A percentile compares a stretch with the other conserved stretches of the same genome.
Evolutionary conservation across 345 rosid genomes (phyloP).

Genomic region (Jatropha curcas): DNA sequence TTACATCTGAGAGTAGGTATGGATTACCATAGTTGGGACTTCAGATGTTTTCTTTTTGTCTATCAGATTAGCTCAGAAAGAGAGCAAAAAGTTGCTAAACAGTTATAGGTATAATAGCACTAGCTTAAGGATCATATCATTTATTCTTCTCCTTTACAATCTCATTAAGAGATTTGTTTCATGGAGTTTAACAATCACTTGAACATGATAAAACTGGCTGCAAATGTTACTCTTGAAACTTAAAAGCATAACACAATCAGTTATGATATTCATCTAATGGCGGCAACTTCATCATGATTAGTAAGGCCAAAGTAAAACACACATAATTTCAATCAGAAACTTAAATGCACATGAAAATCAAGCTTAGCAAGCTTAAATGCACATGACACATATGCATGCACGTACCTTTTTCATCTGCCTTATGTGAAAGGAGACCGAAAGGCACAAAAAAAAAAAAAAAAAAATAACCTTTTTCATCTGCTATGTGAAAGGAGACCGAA

Average conservation of each 20-base stretch:
- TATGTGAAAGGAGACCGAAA: not conserved
- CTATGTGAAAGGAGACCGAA: too few relatives aligned
- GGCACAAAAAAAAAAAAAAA: too few relatives aligned
- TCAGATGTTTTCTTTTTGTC: not conserved
- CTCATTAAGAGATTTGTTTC: not conserved
- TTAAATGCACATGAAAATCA: not conserved
- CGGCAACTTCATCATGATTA: not conserved
- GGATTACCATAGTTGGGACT: not conserved
- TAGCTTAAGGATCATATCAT: not conserved
- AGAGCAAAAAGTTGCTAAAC: not conserved
- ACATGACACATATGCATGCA: not conserved
- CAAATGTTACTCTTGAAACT: not conserved
- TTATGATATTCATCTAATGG: not conserved
- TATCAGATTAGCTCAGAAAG: not conserved
- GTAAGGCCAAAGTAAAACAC: not conserved
- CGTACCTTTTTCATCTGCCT: not conserved
- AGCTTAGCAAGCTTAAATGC: not conserved
- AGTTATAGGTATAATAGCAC: not conserved
- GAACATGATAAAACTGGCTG: not conserved
- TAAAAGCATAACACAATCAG: not conserved
- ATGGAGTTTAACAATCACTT: not conserved
- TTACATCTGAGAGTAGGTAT: not conserved
- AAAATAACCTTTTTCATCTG: too few relatives aligned
- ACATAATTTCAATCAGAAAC: not conserved
- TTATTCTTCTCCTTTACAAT: not conserved